Evolutionary conservation across 441 rosid species (phyloP), one percentile per base, ranked within the genome.

Genomic region (Gossypium lobatum): DNA sequence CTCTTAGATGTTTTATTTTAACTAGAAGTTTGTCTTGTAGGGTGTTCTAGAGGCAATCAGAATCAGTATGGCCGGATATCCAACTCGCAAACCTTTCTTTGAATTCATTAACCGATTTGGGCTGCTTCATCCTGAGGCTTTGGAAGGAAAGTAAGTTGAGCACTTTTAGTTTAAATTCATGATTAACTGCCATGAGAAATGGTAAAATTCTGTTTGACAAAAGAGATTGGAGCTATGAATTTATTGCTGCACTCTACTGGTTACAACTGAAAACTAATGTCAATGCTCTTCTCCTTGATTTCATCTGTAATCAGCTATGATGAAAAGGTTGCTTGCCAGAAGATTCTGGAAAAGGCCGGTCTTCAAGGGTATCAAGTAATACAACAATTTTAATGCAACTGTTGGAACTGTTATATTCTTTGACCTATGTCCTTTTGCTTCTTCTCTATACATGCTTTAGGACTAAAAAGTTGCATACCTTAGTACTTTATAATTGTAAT

Each of bases 1-100:
- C 54, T 70, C 62, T 70, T 34, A 62, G 6, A 42, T 28, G 50
- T 66, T 46, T 52, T 14, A 4, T 61, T 76, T 9, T 73, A 53
- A 68, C 60, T 71, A 50, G 73, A 52, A 66, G 73, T 65, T 90
- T 46, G 77, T 18, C 75, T 53, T 81, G 42, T 79, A 96, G 98
- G 99, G 99, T 84, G 99, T 96, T 80, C 78, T 96, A 72, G 99
- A 96, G 81, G 99, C 99, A 70, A 96, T 96, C 80, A 87, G 98
- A 87, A 96, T 96, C 80, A 96, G 99, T 73, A 88, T 95, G 71
- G 99, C 99, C 17, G 99, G 99, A 64, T 96, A 89, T 81, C 99
- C 99, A 59, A 96, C 99, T 82, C 97, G 99, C 50, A 86, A 84
- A 70, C 90, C 94, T 59, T 96, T 96, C 81, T 93, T 89, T 66